Base-by-base conservation (phyloP, 371 early-diverging fungal genomes). In the Entomophthora muscae region DNA sequence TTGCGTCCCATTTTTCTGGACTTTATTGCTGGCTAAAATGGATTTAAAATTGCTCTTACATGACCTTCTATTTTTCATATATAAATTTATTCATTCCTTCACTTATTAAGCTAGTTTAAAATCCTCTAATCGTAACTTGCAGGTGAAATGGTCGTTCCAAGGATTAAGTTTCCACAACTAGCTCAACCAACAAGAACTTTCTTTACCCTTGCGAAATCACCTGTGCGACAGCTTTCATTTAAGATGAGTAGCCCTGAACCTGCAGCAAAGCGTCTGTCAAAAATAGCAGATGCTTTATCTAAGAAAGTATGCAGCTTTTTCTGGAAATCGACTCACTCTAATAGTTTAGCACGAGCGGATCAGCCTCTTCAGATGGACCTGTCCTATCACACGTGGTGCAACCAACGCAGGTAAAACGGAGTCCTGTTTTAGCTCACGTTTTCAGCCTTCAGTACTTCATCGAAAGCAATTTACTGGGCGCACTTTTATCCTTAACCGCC, bases 401-500 rank as follows among this genome's bases (percentile, higher is more conserved):
- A 10, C 42, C 5, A 42, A 42, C 42, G 42, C 42, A 42, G 42
- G 42, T 42, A 42, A 17, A 5, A 5, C 5, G 5, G 5, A 17
- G 42, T 42, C 5, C 5, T 42, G 5, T 26, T 5, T 56, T 55
- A 17, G 33, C 30, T 64, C 57, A 26, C 30, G 53, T 56, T 26
- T 55, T 31, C 66, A 83, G 82, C 75, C 77, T 2, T 75, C 79
- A 64, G 80, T 83, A 26, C 66, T 83, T 66, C 83, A 81, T 62
- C 76, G 74, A 64, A 81, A 82, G 74, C 73, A 82, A 66, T 75
- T 81, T 65, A 78, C 80, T n/a, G 83, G 84, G 22, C 83, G 93
- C 61, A 78, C 86, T 58, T 76, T 94, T 63, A 75, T 92, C 30
- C 80, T 96, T 64, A 94, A 95, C 73, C 78, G 96, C 28, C 95